phyloP scores from a whole-genome alignment of 306 rosid species.

The Arachis hypogaea region DNA sequence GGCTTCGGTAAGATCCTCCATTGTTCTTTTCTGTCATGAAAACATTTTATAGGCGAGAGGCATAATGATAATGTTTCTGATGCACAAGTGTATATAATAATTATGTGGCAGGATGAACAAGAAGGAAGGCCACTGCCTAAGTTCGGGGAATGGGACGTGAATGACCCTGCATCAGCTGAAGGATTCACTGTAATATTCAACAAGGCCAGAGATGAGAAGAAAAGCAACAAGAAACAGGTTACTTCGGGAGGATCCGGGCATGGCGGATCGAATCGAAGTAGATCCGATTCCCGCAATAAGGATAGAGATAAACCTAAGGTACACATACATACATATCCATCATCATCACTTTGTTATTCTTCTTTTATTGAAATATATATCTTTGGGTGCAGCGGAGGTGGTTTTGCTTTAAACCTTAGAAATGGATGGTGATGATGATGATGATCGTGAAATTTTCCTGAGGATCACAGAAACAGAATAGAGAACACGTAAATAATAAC shows the following conservation, averaged over 20 bases:
- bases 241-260: constrained; percentile 33
- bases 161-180: constrained; percentile 83
- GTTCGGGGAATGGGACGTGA: constrained; percentile 95
- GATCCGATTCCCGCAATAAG: constrained; percentile 36
- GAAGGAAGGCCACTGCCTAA: constrained; percentile 66
- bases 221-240: constrained; percentile 46
- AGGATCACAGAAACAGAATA: constrained; percentile 25
- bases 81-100: neutral
- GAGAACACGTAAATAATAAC: constrained; percentile 18
- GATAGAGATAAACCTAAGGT: constrained; percentile 54
- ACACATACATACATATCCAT: neutral
- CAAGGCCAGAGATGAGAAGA: constrained; percentile 81
- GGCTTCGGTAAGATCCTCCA: constrained; percentile 49
- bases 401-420: constrained; percentile 59
- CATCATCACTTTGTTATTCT: neutral
- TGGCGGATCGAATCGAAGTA: constrained; percentile 31
- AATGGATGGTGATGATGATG: constrained; percentile 3
- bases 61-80: neutral
- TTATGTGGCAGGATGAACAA: constrained; percentile 52
- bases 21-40: neutral
- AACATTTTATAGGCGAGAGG: neutral
- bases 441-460: constrained; percentile 30
- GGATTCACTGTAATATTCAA: constrained; percentile 83
- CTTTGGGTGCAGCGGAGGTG: constrained; percentile 61
- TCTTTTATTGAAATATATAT: neutral